Base-by-base conservation (phyloP, 306 rosid species). In the Sicyos edulis region DNA sequence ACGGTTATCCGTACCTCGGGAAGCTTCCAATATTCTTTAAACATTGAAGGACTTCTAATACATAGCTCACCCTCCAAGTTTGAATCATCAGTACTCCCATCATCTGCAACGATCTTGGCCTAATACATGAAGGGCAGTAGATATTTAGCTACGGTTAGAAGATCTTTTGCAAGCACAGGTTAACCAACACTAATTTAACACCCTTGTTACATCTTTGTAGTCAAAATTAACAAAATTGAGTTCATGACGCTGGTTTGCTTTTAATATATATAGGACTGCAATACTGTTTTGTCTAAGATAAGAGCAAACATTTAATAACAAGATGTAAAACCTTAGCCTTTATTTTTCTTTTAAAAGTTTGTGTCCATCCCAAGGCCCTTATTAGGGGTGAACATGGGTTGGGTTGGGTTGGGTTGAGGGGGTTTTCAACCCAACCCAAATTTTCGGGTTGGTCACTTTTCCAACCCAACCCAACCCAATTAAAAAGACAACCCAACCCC, bases 1-100 rank as follows among this genome's bases (percentile, higher is more conserved):
- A 87, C 3, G 14, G 21, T 63, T 63, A 52, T 17, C 17, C 29
- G 9, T 17, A 19, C 97, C 98, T 93, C 80, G 4, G 97, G 91
- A 84, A 82, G 97, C 77, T 89, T 88, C 92, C 92, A 93, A 75
- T 90, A 90, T 82, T 88, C 97, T 81, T 80, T 90, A 74, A 93
- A 93, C 83, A 84, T 74, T 0, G 95, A 88, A 78, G 98, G 91
- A 75, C 96, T 84, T 77, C 79, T 86, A 80, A 93, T 3, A 17
- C 96, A 93, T 67, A 93, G 92, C 81, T 93, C 97, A n/a, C 98
- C 99, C 53, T 54, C 81, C 10, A 22, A 20, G 52, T 10, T 71
- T 10, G 56, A 8, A 54, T 71, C 81, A 75, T 52, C 59, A 74
- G 54, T 74, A 75, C 75, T 68, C 47, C 81, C 88, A 51, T 76